phyloP scores from a whole-genome alignment of 2,329 filamentous ascomycete genomes.

The Trichoderma sp. region DNA sequence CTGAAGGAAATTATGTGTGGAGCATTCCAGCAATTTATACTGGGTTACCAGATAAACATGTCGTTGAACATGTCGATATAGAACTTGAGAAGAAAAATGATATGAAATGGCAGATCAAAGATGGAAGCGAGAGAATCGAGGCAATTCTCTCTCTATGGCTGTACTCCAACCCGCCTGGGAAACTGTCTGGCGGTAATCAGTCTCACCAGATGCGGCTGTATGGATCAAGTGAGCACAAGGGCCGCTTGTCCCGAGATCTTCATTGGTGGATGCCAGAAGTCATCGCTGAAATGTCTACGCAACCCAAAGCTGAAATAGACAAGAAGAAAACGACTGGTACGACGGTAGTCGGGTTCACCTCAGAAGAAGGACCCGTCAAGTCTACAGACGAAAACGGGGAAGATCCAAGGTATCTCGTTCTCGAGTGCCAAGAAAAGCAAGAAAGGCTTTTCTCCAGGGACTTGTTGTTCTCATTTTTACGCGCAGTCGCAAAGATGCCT shows the following conservation, averaged over 20 bases:
- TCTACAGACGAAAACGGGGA: background rate
- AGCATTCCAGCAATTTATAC: background rate
- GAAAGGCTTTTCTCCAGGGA: constrained; percentile 26
- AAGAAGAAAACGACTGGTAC: background rate
- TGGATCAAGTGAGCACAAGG: background rate
- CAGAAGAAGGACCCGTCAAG: background rate
- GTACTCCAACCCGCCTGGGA: constrained; percentile 13
- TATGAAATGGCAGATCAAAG: constrained; percentile 24
- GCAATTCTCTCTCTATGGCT: constrained; percentile 34
- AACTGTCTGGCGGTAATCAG: fast-evolving
- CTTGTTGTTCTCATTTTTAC: constrained; percentile 33
- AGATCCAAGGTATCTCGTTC: background rate
- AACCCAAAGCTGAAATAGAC: too few species aligned
- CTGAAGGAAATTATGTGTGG: background rate
- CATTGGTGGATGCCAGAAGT: constrained; percentile 6
- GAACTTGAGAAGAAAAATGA: background rate
- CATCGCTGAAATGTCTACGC: background rate
- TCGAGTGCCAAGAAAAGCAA: background rate
- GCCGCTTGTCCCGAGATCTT: background rate
- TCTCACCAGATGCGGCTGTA: background rate
- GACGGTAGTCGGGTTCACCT: background rate
- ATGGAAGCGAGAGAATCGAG: constrained; percentile 25
- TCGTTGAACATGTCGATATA: background rate
- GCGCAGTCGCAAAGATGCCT: constrained; percentile 25
- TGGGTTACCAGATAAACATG: background rate